phyloP scores from a whole-genome alignment of 2,329 filamentous ascomycete species.

The Pseudogymnoascus sp. region DNA sequence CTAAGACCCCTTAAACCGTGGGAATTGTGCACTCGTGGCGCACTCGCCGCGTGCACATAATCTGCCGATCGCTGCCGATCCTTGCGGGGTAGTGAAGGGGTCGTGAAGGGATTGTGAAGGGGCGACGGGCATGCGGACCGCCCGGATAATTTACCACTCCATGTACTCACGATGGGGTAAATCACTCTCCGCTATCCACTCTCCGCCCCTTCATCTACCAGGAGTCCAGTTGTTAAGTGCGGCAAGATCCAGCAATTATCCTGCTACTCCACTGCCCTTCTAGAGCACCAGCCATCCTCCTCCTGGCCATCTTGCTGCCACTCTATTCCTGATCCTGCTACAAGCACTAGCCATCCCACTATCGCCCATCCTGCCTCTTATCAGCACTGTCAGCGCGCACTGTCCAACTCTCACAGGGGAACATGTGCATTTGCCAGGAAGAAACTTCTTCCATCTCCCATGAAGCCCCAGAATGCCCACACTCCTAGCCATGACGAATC shows the following conservation, averaged over 20 bases:
- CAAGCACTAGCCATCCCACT: neutral
- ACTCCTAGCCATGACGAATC: constrained; percentile 1
- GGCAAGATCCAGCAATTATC: neutral
- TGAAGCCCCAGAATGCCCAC: constrained; percentile 5
- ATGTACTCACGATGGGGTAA: neutral
- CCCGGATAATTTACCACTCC: neutral
- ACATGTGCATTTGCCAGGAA: constrained; percentile 6
- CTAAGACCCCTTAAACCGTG: neutral
- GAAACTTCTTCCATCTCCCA: constrained; percentile 5
- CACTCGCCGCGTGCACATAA: neutral
- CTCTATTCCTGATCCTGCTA: neutral
- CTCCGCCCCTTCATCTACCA: constrained; percentile 2
- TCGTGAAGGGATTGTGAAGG: neutral
- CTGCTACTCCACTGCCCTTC: neutral
- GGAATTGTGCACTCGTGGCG: neutral
- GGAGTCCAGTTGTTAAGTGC: neutral
- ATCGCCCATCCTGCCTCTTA: neutral
- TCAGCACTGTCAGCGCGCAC: neutral
- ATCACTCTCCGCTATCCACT: neutral
- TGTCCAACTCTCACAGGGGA: constrained; percentile 5
- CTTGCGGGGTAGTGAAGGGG: constrained; percentile 6
- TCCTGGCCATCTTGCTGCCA: neutral
- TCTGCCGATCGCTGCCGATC: neutral
- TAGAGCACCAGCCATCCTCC: neutral
- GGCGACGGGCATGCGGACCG: neutral